Conservation (phyloP, 2,329 filamentous ascomycete genomes). For the Botryosphaeria agaves region DNA sequence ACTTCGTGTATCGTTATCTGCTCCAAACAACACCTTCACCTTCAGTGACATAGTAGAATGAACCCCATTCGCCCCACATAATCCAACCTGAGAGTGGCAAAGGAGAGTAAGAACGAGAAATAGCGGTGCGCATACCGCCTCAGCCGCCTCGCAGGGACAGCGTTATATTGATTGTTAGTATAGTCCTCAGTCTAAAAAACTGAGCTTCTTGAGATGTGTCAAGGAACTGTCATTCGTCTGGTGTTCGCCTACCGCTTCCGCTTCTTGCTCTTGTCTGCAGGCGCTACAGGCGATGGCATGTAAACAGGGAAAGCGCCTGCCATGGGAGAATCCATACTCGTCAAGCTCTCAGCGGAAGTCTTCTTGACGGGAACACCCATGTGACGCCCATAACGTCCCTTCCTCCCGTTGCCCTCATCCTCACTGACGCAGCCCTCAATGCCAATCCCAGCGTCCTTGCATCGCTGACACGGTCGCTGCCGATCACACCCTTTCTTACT, state of each 20-base stretch:
- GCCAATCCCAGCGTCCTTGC: constrained; percentile 87
- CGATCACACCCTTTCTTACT: constrained; percentile 99
- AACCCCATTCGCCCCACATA: too few species aligned
- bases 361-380: constrained; percentile 53
- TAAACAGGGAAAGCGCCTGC: constrained; percentile 7
- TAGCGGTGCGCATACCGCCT: too few species aligned
- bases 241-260: constrained; percentile 41
- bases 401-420: constrained; percentile 92
- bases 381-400: constrained; percentile 68
- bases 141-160: too few species aligned
- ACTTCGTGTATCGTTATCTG: too few species aligned
- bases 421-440: constrained; percentile 92
- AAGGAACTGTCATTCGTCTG: too few species aligned
- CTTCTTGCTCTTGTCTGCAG: constrained; percentile 47
- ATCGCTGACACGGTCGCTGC: constrained; percentile 85
- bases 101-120: too few species aligned
- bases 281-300: constrained; percentile 16
- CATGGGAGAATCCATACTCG: constrained; percentile 8
- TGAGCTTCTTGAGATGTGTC: too few species aligned
- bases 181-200: too few species aligned
- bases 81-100: too few species aligned
- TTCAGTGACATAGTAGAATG: too few species aligned
- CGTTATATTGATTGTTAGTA: too few species aligned
- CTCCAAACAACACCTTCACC: too few species aligned
- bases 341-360: constrained; percentile 7